Evolutionary conservation across 306 rosid species (phyloP).

Genomic region (Nissolia schottii): DNA sequence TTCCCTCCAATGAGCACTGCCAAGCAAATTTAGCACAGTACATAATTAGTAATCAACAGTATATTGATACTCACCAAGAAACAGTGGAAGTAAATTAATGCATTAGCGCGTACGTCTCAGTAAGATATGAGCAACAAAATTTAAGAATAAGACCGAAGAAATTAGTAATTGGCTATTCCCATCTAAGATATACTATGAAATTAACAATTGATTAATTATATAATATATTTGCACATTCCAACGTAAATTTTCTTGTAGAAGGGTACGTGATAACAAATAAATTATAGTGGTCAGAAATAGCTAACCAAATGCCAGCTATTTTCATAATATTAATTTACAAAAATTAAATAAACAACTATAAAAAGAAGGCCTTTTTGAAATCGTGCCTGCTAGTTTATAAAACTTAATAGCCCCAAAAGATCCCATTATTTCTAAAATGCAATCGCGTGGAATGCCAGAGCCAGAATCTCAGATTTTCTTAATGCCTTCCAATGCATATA

Average conservation of each 20-base stretch:
- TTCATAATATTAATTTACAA: neutral
- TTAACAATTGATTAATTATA: neutral
- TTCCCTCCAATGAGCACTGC: no score
- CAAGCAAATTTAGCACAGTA: no score
- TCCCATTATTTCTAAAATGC: neutral
- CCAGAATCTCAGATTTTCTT: neutral
- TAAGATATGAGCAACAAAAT: neutral
- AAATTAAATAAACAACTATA: neutral
- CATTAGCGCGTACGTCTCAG: neutral
- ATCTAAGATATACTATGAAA: neutral
- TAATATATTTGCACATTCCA: neutral
- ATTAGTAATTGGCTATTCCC: neutral
- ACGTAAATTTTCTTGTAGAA: neutral
- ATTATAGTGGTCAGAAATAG: neutral
- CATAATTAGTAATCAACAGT: no score
- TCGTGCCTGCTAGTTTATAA: constrained; percentile 20
- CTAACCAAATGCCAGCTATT: constrained; percentile 21
- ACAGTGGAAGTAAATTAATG: neutral
- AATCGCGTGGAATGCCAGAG: constrained; percentile 10
- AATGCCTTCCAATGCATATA: neutral
- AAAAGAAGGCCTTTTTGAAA: neutral
- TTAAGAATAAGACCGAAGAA: neutral
- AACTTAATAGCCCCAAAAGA: neutral
- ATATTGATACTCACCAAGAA: neutral
- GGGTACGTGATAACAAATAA: neutral